Percentiles rank a stretch among this genome's conserved stretches.
phyloP scores from a whole-genome alignment of 192 early-diverging fungal species.

The Mortierella hygrophila region DNA sequence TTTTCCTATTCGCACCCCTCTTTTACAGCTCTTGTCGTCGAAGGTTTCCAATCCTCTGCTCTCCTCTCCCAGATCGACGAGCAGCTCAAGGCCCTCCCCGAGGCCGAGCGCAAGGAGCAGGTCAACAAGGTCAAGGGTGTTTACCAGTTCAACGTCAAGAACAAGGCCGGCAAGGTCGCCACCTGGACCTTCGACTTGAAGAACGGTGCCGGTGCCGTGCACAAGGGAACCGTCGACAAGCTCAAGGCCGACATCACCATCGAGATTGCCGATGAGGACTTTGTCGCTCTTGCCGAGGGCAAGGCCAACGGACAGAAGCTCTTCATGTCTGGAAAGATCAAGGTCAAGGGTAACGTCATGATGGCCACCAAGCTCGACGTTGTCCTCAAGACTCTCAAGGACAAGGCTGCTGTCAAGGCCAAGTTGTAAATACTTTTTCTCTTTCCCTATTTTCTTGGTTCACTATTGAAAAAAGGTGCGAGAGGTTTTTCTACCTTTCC shows the following conservation, averaged over 20 bases:
- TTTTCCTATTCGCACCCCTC: not conserved
- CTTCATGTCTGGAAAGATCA: slow-evolving; percentile 93
- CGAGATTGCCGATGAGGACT: slow-evolving; percentile 79
- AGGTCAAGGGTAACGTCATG: slow-evolving; percentile 83
- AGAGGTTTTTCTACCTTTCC: slow-evolving; percentile 4
- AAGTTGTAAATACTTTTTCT: slow-evolving; percentile 71
- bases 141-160: slow-evolving; percentile 91
- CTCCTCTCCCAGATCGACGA: slow-evolving; percentile 79
- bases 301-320: slow-evolving; percentile 92
- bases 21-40: slow-evolving; percentile 21
- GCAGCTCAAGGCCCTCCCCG: slow-evolving; percentile 68
- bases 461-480: not conserved
- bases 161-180: slow-evolving; percentile 71
- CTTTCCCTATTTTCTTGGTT: not conserved
- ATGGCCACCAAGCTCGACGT: slow-evolving; percentile 79
- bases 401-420: slow-evolving; percentile 63
- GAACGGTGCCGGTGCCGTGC: slow-evolving; percentile 65
- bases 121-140: slow-evolving; percentile 86
- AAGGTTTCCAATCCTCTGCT: slow-evolving; percentile 82
- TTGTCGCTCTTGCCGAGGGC: slow-evolving; percentile 86
- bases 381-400: slow-evolving; percentile 69
- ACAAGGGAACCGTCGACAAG: slow-evolving; percentile 56
- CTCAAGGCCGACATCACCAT: slow-evolving; percentile 80
- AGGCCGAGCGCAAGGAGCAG: slow-evolving; percentile 69
- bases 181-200: slow-evolving; percentile 88